phyloP scores from a whole-genome alignment of 192 early-diverging fungal species.

The Chytriomyces sp. region DNA sequence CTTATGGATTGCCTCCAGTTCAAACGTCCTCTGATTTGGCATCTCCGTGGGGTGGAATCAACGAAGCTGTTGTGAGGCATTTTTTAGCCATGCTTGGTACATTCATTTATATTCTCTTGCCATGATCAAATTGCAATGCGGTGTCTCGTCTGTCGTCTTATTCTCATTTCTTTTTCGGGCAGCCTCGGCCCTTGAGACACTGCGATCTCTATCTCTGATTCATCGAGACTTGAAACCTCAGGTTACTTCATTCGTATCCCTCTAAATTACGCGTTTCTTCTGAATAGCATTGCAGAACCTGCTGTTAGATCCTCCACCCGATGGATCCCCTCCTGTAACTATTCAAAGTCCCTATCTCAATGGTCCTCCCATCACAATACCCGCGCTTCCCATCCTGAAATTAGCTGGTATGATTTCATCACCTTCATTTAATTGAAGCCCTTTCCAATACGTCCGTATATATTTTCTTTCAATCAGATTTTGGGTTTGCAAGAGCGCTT shows the following conservation, averaged over 20 bases:
- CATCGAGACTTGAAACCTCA: slow-evolving; percentile 98
- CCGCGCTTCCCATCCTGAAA: slow-evolving; percentile 80
- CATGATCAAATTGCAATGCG: not conserved
- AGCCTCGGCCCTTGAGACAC: slow-evolving; percentile 85
- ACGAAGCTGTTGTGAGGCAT: slow-evolving; percentile 78
- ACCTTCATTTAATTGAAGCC: too few species aligned
- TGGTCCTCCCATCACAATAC: slow-evolving; percentile 39
- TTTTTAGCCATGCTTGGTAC: slow-evolving; percentile 85
- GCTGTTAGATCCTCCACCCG: slow-evolving; percentile 69
- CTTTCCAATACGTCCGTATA: too few species aligned
- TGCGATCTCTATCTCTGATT: slow-evolving; percentile 84
- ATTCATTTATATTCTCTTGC: not conserved
- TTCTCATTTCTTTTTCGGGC: slow-evolving; percentile 21
- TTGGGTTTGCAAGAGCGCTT: slow-evolving; percentile 94
- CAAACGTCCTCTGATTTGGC: slow-evolving; percentile 22
- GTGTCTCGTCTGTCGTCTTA: slow-evolving; percentile 10
- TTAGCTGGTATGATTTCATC: slow-evolving; percentile 59
- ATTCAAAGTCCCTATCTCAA: slow-evolving; percentile 47
- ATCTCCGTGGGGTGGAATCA: slow-evolving; percentile 76
- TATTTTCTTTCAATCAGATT: slow-evolving; percentile 60
- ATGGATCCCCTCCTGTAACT: slow-evolving; percentile 42
- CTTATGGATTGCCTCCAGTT: slow-evolving; percentile 1
- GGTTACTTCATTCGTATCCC: slow-evolving; percentile 47
- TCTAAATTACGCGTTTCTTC: slow-evolving; percentile 9
- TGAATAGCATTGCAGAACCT: slow-evolving; percentile 67